Evolutionary conservation across 371 early-diverging fungal species (phyloP).

Genomic region (Apophysomyces sp.): DNA sequence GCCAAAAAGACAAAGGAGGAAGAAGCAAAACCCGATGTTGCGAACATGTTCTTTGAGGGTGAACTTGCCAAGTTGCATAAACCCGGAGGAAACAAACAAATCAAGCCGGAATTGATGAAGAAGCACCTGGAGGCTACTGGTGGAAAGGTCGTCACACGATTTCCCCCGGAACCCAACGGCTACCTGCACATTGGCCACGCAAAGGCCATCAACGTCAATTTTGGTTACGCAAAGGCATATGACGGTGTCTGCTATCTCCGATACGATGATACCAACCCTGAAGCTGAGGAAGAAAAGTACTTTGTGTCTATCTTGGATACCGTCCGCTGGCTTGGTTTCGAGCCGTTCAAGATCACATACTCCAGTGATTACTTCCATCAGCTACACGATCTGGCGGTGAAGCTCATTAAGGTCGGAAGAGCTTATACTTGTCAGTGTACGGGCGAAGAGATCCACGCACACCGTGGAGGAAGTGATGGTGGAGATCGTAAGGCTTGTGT

Average conservation of each 20-base stretch:
- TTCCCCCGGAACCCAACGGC: slow-evolving; percentile 99
- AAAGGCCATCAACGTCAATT: slow-evolving; percentile 99
- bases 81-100: slow-evolving; percentile 98
- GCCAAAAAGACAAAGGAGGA: slow-evolving; percentile 42
- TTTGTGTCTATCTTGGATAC: slow-evolving; percentile 96
- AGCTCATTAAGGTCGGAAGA: slow-evolving; percentile 89
- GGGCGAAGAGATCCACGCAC: slow-evolving; percentile 89
- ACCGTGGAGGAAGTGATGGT: slow-evolving; percentile 88
- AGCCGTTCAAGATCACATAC: slow-evolving; percentile 93
- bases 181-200: slow-evolving; percentile 99
- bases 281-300: slow-evolving; percentile 96
- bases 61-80: slow-evolving; percentile 93
- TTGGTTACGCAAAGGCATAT: slow-evolving; percentile 96
- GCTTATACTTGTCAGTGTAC: slow-evolving; percentile 99
- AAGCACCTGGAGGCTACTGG: slow-evolving; percentile 95
- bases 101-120: slow-evolving; percentile 87
- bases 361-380: slow-evolving; percentile 98
- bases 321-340: slow-evolving; percentile 98
- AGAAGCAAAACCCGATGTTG: slow-evolving; percentile 36
- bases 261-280: slow-evolving; percentile 99
- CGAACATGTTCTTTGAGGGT: slow-evolving; percentile 84
- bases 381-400: slow-evolving; percentile 90
- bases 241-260: slow-evolving; percentile 95
- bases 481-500: slow-evolving; percentile 89
- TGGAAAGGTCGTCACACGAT: slow-evolving; percentile 96